Evolutionary conservation across 106 monocot species (phyloP), one percentile per base, ranked within the genome.

Genomic region (Dendrobium chrysotoxum): DNA sequence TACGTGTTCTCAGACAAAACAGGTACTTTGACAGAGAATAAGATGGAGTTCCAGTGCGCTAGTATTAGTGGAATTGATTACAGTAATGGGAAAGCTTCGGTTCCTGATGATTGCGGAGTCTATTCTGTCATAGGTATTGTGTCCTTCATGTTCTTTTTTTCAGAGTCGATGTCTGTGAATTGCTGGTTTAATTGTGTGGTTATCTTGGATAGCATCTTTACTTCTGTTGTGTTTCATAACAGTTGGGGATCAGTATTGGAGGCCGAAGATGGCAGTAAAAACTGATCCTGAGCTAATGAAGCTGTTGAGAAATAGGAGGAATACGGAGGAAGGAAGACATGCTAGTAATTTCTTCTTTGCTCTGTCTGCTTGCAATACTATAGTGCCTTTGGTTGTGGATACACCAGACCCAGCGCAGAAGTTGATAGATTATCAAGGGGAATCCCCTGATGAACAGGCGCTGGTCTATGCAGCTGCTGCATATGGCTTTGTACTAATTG

Each of bases 1-100:
- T 95, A 92, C 64, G 89, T 97, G 38, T 97, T 97, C 79, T 94
- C 97, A 0, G 97, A 97, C 83, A 97, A 97, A 76, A 98, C 98
- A 5, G 98, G 98, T 25, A 95, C 98, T 1, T 54, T 98, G 76
- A 98, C 98, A 0, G 89, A 98, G 89, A 95, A 98, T 83, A 98
- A 95, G 89, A 95, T 98, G 98, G 98, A 91, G 86, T 98, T 98
- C 79, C 92, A 86, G 78, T 91, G 86, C 18, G 89, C 91, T 0
- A 92, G 89, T 80, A 84, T 98, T 18, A 75, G 53, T 0, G 98
- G 92, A 10, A 66, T 87, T 4, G 93, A 99, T 84, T 99, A 91
- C 85, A 86, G 87, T 42, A 81, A 78, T 7, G 77, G 53, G 10
- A 83, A 58, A 54, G 54, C 13, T 75, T 57, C 30, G 5, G 3